Evolutionary conservation across 192 early-diverging fungal species (phyloP), one percentile per base, ranked within the genome.

Genomic region (Linnemannia elongata): DNA sequence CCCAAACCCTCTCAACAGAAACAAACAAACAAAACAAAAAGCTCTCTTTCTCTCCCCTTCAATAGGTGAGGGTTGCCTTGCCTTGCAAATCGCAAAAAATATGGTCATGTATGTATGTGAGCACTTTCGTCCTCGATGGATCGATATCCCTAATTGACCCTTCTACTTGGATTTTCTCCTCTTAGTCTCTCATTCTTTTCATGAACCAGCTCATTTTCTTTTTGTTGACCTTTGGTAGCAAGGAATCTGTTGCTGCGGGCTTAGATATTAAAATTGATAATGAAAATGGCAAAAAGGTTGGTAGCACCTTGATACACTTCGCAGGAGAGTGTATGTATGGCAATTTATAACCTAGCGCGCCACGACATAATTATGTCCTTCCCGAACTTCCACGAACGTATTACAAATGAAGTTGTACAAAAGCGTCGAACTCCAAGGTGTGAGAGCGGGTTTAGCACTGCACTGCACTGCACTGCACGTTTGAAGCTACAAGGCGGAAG

Each of bases 71-170:
- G 52, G 52, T 54, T 54, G 22, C 18, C 52, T 39, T 5, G 38
- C 44, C 44, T 45, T 52, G 60, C 27, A 66, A 66, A 66, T 66
- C 60, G 27, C 55, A 60, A 60, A 52, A 30, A 12, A 33, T 33
- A 30, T 33, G 27, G n/a, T 9, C n/a, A 66, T 35, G 60, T 33
- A 66, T 66, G 60, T 66, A 66, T 66, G 60, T 66, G 60, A 66
- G 60, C 60, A 66, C 60, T 66, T 66, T 60, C 3, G 6, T 7
- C 12, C 8, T 33, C 30, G 27, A 66, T 66, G 60, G 10, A 66
- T 66, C 60, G 30, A 33, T 66, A 66, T 66, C 60, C 49, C 60
- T 13, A 66, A 66, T 66, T 66, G 60, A 33, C 60, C 49, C 30
- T 66, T 66, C 60, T 57, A n/a, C 24, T 66, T 66, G 30, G 55